Percentiles rank a stretch among this genome's conserved stretches.
These are phyloP conservation scores for Tuber borchii DNA, from an alignment of 495 filamentous ascomycete genomes.

Conservation along the genomic window DNA sequence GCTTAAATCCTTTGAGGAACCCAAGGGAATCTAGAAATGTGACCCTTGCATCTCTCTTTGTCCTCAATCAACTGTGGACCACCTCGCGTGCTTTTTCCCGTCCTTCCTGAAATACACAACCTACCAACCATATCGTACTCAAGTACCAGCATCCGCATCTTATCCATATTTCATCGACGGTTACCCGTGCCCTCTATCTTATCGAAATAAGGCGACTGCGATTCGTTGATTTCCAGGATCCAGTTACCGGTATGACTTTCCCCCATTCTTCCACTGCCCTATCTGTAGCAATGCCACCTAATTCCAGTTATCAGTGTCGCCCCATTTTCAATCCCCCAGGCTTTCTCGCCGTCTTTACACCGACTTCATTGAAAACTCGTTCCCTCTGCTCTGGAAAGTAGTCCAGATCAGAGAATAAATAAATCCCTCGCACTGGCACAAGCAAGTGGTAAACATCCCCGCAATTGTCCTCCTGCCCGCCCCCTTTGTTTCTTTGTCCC, in stretches of 20 bases:
- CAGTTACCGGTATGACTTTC: neutral
- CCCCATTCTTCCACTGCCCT: neutral
- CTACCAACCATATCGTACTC: neutral
- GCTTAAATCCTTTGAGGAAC: neutral
- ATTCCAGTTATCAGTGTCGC: neutral
- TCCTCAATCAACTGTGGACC: neutral
- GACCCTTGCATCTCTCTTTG: neutral
- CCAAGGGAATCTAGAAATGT: neutral
- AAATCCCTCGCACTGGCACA: conserved; percentile 2
- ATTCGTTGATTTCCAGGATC: neutral
- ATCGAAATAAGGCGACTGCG: neutral
- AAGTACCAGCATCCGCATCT: neutral
- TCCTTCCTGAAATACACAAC: neutral
- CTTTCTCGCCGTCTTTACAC: neutral
- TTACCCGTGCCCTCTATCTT: neutral
- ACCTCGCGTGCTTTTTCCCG: neutral
- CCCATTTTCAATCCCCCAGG: neutral
- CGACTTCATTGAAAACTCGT: neutral
- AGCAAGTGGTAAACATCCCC: conserved; percentile 5
- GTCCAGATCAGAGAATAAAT: conserved; percentile 4
- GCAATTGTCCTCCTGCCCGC: neutral
- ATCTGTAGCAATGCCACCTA: neutral
- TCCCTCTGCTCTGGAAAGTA: conserved; percentile 5
- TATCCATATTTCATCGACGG: neutral
- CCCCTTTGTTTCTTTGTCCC: neutral